Base-by-base conservation (phyloP, 2,329 filamentous ascomycete genomes). In the Penicillium olsonii region DNA sequence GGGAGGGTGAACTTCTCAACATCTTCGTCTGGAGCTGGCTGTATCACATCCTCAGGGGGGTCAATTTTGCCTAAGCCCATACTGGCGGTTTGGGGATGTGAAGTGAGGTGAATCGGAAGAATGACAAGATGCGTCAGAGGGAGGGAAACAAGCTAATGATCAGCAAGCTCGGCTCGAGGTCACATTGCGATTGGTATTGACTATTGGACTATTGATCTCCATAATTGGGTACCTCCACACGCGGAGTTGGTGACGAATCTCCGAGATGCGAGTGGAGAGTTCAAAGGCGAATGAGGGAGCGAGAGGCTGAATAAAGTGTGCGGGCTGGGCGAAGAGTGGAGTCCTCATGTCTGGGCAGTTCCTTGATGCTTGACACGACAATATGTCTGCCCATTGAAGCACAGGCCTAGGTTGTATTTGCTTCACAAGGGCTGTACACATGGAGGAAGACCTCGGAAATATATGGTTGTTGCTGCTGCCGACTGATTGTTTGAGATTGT, bases 1-100 rank as follows among this genome's bases (percentile, higher is more conserved):
- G 59, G 52, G 3, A 56, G 26, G 19, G 60, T 27, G 3, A 11
- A 50, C 42, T 69, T 69, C 20, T 69, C 66, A 8, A 62, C 46
- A 53, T 69, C 64, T 24, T 42, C 39, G 12, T 55, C 33, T 1
- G 60, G 51, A 9, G 58, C 57, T 22, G 50, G 34, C 33, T 61
- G 49, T 14, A 65, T 63, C 19, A 52, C 51, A 50, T 65, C 62
- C 26, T 60, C 55, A 10, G 48, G 37, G 15, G 31, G 26, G 1
- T 57, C 48, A 12, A 45, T 46, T 37, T 58, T 63, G n/a, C 51
- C 44, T 34, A 57, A 57, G 19, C 56, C 55, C 62, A 65, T 64
- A 11, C 15, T 46, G 42, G 18, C 19, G 7, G 7, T 10, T 33
- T 26, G 37, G 6, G n/a, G 15, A 10, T 14, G n/a, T 15, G 20